Conservation (phyloP, 108 stramenopile species). For the Cyclotella cryptica region DNA sequence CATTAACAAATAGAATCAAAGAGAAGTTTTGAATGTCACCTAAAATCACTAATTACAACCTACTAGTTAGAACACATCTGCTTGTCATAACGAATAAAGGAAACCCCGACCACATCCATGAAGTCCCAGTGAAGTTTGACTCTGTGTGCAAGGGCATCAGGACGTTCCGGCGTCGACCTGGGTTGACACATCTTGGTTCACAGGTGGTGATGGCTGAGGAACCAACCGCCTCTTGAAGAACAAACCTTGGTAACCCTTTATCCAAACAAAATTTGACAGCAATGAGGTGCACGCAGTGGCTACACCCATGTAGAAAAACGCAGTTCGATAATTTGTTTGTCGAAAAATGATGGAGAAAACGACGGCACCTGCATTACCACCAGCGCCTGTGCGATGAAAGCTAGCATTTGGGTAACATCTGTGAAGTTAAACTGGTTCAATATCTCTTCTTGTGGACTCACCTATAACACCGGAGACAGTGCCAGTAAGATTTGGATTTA, state of each 20-base stretch:
- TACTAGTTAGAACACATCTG: too few relatives aligned
- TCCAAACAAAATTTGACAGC: slow-evolving; percentile 62
- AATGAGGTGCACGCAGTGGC: slow-evolving; percentile 55
- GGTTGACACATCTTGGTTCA: not conserved
- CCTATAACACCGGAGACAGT: slow-evolving; percentile 62
- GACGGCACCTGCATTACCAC: slow-evolving; percentile 83
- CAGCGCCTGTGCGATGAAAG: slow-evolving; percentile 65
- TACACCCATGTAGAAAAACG: slow-evolving; percentile 76
- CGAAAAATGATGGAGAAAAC: slow-evolving; percentile 66
- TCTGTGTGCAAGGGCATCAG: too few relatives aligned
- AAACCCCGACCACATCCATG: too few relatives aligned
- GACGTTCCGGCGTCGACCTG: too few relatives aligned
- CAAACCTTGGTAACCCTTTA: slow-evolving; percentile 74
- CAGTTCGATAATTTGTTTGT: slow-evolving; percentile 52
- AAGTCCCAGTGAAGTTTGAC: too few relatives aligned
- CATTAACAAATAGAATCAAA: too few relatives aligned
- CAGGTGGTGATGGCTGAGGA: not conserved
- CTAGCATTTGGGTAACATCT: not conserved
- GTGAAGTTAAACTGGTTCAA: not conserved
- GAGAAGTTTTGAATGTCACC: too few relatives aligned
- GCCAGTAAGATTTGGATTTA: slow-evolving; percentile 61
- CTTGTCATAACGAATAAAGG: too few relatives aligned
- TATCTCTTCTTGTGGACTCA: not conserved
- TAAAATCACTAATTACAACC: too few relatives aligned
- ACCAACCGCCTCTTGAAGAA: slow-evolving; percentile 33